Percentiles rank a stretch among this genome's conserved stretches.
phyloP scores from a whole-genome alignment of 345 rosid species.

The Lumnitzera littorea region DNA sequence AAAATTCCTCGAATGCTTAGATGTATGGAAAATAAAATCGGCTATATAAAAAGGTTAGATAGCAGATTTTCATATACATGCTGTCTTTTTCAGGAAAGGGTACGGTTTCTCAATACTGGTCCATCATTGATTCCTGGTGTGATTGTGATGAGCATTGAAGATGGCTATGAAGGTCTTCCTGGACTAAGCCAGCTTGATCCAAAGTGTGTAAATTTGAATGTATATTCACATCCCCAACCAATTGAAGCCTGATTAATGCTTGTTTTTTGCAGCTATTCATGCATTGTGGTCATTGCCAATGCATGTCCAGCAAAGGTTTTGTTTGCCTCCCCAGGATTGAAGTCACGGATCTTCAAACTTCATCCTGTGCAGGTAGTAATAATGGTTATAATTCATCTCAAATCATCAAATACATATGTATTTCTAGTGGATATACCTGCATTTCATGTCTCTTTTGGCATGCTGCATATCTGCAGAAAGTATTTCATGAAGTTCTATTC shows the following conservation, averaged over 20 bases:
- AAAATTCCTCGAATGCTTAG: no score
- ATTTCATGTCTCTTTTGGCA: no score
- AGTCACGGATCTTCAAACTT: constrained; percentile 43
- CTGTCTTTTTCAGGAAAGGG: constrained; percentile 37
- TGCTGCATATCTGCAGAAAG: no score
- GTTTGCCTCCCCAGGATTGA: constrained; percentile 33
- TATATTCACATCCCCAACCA: background rate
- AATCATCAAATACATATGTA: no score
- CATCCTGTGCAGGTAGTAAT: constrained; percentile 71
- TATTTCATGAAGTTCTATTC: no score
- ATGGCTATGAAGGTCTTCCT: constrained; percentile 50
- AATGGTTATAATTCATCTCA: background rate
- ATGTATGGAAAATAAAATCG: no score
- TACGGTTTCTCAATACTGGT: constrained; percentile 69
- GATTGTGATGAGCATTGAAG: constrained; percentile 87
- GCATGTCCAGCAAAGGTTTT: constrained; percentile 54
- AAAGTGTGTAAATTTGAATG: constrained; percentile 31
- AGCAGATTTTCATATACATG: no score
- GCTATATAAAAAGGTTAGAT: no score
- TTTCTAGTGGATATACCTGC: no score
- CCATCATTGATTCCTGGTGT: constrained; percentile 68
- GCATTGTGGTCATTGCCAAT: constrained; percentile 64
- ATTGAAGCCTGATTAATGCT: constrained; percentile 4
- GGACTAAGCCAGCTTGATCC: constrained; percentile 69
- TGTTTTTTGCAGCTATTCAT: constrained; percentile 43